These are phyloP conservation scores for Diddensiella caesifluorescens DNA, from an alignment of 805 yeast species.

Conservation along the genomic window DNA sequence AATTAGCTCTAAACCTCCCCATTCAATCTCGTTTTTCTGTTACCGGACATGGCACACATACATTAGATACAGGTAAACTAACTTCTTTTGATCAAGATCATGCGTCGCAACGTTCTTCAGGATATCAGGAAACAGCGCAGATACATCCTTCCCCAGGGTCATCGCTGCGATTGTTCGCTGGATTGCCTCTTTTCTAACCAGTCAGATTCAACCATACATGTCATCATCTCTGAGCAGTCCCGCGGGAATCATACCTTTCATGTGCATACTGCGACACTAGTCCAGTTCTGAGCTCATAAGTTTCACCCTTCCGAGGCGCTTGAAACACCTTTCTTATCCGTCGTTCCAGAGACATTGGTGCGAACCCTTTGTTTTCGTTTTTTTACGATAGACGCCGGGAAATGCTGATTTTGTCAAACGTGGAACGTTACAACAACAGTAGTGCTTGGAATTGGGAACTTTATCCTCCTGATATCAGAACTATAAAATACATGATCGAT, in stretches of 20 bases:
- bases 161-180: constrained; percentile 95
- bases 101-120: constrained; percentile 94
- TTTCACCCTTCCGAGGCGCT: constrained; percentile 57
- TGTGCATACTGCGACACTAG: constrained; percentile 91
- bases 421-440: too few relatives aligned
- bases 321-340: constrained; percentile 53
- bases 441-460: too few relatives aligned
- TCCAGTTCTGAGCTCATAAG: constrained; percentile 86
- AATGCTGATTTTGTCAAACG: too few relatives aligned
- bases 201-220: neutral
- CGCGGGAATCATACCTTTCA: constrained; percentile 46
- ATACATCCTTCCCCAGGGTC: constrained; percentile 97
- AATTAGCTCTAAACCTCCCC: neutral
- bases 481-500: constrained; percentile 36
- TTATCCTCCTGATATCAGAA: too few relatives aligned
- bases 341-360: constrained; percentile 36
- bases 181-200: constrained; percentile 82
- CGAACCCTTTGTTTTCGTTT: too few relatives aligned
- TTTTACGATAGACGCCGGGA: too few relatives aligned
- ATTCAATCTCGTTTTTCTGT: neutral
- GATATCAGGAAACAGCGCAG: constrained; percentile 91
- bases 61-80: constrained; percentile 92
- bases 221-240: neutral
- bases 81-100: constrained; percentile 92
- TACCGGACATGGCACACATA: too few relatives aligned